phyloP scores from a whole-genome alignment of 352 stramenopile genomes.

The Pythium grandisporangium region DNA sequence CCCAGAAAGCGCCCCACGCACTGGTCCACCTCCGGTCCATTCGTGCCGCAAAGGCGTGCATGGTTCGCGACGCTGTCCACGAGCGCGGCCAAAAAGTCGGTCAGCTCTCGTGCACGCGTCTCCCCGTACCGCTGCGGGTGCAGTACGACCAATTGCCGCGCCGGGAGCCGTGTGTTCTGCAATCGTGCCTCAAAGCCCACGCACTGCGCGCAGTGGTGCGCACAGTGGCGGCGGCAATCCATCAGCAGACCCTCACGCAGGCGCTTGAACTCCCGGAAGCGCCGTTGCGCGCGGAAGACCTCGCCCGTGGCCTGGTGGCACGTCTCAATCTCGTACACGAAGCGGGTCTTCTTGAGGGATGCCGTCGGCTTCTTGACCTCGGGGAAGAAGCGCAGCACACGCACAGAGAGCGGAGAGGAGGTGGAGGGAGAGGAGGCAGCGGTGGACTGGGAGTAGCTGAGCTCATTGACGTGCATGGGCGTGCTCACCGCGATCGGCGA shows the following conservation, averaged over 20 bases:
- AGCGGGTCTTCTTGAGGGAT: constrained; percentile 48
- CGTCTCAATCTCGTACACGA: constrained; percentile 72
- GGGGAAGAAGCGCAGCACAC: constrained; percentile 43
- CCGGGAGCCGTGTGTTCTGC: constrained; percentile 34
- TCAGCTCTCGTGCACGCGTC: constrained; percentile 47
- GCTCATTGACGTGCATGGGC: too few species aligned
- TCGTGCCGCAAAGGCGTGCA: constrained; percentile 26
- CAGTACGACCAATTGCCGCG: constrained; percentile 40
- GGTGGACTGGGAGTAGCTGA: too few species aligned
- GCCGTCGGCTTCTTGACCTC: constrained; percentile 36
- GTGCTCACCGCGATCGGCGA: too few species aligned
- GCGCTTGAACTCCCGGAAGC: constrained; percentile 64
- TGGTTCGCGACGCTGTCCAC: constrained; percentile 27
- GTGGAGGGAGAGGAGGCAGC: not conserved
- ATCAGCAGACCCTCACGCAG: constrained; percentile 49
- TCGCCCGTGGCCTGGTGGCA: constrained; percentile 52
- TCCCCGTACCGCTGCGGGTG: constrained; percentile 50
- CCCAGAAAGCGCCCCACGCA: constrained; percentile 54
- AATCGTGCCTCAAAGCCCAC: constrained; percentile 38
- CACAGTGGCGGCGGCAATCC: constrained; percentile 43
- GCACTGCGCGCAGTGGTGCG: constrained; percentile 38
- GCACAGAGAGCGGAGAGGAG: constrained; percentile 27
- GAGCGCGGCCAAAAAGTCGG: constrained; percentile 50
- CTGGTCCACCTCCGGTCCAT: constrained; percentile 55
- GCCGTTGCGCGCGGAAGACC: constrained; percentile 35